These are phyloP conservation scores for Verticillium longisporum DNA, from an alignment of 2,329 filamentous ascomycete species.

Conservation along the genomic window DNA sequence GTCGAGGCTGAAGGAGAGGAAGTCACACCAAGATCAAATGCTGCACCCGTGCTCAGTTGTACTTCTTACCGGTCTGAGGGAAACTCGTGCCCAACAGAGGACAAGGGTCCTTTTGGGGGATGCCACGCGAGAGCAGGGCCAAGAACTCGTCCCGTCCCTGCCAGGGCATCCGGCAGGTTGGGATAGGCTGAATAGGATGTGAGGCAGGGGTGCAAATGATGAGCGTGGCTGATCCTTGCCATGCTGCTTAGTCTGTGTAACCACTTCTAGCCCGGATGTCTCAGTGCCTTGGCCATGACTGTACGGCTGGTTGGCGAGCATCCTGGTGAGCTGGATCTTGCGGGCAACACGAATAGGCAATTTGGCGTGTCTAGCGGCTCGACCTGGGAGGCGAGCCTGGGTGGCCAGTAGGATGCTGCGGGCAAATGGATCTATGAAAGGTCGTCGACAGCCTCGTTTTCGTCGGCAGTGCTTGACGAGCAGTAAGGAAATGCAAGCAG, in stretches of 20 bases:
- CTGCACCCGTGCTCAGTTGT: conserved; percentile 30
- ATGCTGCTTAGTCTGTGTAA: conserved; percentile 5
- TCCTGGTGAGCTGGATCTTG: too few relatives aligned
- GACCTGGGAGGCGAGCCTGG: too few relatives aligned
- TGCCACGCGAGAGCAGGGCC: conserved; percentile 13
- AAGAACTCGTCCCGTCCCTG: conserved; percentile 3
- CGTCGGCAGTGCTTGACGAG: not conserved
- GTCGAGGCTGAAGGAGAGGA: conserved; percentile 29
- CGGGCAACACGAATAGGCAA: too few relatives aligned
- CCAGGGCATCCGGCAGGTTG: conserved; percentile 10
- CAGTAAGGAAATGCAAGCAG: not conserved
- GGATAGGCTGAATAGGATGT: conserved; percentile 6
- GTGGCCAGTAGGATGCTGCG: too few relatives aligned
- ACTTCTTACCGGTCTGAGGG: conserved; percentile 31
- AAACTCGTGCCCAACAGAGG: conserved; percentile 21
- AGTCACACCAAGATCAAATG: not conserved
- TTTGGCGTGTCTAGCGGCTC: too few relatives aligned
- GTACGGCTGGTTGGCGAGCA: not conserved
- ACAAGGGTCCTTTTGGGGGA: conserved; percentile 17
- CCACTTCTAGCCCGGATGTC: not conserved
- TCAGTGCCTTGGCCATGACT: not conserved
- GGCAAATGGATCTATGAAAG: too few relatives aligned
- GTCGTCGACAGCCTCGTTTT: too few relatives aligned
- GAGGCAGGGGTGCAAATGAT: conserved; percentile 2
- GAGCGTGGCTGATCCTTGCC: conserved; percentile 10